A percentile compares a stretch with the other conserved stretches of the same genome.
Conservation (phyloP, 345 rosid genomes). For the Adansonia digitata region DNA sequence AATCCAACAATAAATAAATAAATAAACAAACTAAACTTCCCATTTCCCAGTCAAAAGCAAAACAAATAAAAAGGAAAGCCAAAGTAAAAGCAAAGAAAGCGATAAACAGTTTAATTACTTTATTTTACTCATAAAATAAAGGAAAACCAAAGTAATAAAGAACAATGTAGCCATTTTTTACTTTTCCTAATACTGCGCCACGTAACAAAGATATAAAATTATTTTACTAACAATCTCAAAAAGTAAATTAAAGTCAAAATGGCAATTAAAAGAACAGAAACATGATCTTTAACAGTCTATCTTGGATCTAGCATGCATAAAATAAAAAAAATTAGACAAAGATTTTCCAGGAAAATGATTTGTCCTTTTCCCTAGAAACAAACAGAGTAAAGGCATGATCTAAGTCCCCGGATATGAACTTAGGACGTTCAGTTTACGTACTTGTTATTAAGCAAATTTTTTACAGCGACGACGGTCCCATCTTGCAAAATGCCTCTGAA, state of each 20-base stretch:
- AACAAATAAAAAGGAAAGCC: not conserved
- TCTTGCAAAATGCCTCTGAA: slow-evolving; percentile 67
- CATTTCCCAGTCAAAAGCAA: not conserved
- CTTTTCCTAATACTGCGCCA: slow-evolving; percentile 17
- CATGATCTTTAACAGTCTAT: slow-evolving; percentile 3
- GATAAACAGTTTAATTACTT: not conserved
- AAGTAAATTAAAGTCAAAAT: not conserved
- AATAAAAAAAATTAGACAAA: not conserved
- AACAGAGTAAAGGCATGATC: slow-evolving; percentile 3
- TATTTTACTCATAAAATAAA: not conserved
- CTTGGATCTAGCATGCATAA: slow-evolving; percentile 21
- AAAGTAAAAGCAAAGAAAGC: slow-evolving; percentile 13
- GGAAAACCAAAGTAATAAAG: slow-evolving; percentile 20
- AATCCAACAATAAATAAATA: not conserved
- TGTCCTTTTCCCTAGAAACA: slow-evolving; percentile 28
- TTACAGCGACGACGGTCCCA: slow-evolving; percentile 83
- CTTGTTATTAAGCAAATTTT: slow-evolving; percentile 88
- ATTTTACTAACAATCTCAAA: not conserved
- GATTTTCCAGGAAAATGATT: slow-evolving; percentile 1
- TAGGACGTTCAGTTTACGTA: slow-evolving; percentile 23
- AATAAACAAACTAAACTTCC: not conserved
- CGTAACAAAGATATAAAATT: not conserved
- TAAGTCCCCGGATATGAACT: not conserved
- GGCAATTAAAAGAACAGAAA: not conserved
- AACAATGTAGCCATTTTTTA: slow-evolving; percentile 22